phyloP scores from a whole-genome alignment of 1,284 basidiomycete species.

The Irpex sp. region DNA sequence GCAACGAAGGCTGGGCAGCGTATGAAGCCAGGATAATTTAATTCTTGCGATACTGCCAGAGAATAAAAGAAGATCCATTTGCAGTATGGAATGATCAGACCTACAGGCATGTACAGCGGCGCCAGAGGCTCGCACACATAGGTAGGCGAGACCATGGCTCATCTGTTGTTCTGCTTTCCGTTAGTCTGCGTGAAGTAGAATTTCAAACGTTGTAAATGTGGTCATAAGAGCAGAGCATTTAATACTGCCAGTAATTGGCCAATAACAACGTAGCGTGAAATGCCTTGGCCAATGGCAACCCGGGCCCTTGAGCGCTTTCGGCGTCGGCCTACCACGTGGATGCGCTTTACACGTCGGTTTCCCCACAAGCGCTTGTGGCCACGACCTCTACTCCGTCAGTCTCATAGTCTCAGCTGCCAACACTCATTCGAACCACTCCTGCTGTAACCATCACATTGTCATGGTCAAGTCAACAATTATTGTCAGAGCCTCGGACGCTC shows the following conservation, averaged over 20 bases:
- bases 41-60: too few species aligned
- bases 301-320: neutral
- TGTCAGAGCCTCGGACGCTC: slow-evolving; percentile 86
- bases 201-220: too few species aligned
- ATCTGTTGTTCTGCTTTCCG: too few species aligned
- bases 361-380: slow-evolving; percentile 1
- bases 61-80: too few species aligned
- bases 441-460: slow-evolving; percentile 4
- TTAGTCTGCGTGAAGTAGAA: too few species aligned
- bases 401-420: neutral
- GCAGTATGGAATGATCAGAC: too few species aligned
- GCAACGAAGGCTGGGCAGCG: slow-evolving; percentile 87
- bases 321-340: neutral
- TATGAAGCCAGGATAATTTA: slow-evolving; percentile 40
- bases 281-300: neutral
- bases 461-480: slow-evolving; percentile 94
- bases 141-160: too few species aligned
- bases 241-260: too few species aligned
- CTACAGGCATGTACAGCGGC: too few species aligned
- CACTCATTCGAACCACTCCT: neutral
- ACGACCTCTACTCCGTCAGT: neutral
- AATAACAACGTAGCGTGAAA: neutral
- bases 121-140: too few species aligned
- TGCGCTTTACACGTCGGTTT: neutral
- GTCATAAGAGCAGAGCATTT: too few species aligned